Conservation (phyloP, 352 stramenopile species). For the Pythium monospermum region DNA sequence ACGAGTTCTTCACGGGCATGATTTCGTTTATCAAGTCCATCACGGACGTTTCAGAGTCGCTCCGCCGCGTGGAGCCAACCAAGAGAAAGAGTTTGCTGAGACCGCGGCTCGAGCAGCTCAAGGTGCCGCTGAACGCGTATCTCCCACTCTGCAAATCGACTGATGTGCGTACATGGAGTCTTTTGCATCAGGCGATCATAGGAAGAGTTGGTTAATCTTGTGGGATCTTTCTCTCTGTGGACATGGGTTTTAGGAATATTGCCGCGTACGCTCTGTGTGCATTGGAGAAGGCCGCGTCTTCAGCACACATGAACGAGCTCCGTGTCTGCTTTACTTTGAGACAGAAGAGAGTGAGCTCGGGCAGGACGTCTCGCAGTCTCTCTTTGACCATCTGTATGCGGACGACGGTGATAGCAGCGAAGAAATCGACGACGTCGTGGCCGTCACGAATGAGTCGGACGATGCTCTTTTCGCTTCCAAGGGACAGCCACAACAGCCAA, state of each 20-base stretch:
- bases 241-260: constrained; percentile 38
- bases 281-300: constrained; percentile 69
- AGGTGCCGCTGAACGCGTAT: constrained; percentile 56
- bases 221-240: too few relatives aligned
- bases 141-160: constrained; percentile 79
- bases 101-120: constrained; percentile 42
- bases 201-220: too few relatives aligned
- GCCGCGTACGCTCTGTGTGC: constrained; percentile 53
- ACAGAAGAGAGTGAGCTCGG: constrained; percentile 39
- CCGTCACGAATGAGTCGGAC: constrained; percentile 12
- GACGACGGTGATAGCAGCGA: constrained; percentile 22
- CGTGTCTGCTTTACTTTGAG: constrained; percentile 71
- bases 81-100: constrained; percentile 60
- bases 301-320: constrained; percentile 73
- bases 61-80: constrained; percentile 55
- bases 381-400: constrained; percentile 59
- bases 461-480: neutral
- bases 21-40: constrained; percentile 80
- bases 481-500: neutral
- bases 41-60: constrained; percentile 70
- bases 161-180: constrained; percentile 46
- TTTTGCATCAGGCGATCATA: too few relatives aligned
- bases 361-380: constrained; percentile 54
- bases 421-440: constrained; percentile 4
- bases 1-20: constrained; percentile 80